These are phyloP conservation scores for Alternaria incomplexa DNA, from an alignment of 2,329 filamentous ascomycete genomes.

Conservation along the genomic window DNA sequence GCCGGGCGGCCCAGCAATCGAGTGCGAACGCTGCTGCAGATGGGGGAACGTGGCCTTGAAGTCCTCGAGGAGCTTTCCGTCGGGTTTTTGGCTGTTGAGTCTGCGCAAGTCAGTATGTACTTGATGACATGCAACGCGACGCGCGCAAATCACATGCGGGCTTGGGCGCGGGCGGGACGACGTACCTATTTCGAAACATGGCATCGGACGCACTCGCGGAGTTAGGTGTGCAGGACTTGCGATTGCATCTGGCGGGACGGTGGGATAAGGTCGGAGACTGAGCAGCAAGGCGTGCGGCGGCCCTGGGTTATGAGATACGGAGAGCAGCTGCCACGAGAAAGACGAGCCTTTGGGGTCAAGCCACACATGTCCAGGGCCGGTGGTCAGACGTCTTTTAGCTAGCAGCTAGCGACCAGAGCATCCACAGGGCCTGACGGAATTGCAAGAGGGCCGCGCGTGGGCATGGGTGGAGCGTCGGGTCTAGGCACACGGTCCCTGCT, in stretches of 20 bases:
- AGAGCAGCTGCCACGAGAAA: constrained; percentile 42
- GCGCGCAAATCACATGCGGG: constrained; percentile 33
- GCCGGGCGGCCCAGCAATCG: constrained; percentile 47
- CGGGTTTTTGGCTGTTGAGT: constrained; percentile 83
- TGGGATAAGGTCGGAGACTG: not conserved
- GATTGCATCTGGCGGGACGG: constrained; percentile 5
- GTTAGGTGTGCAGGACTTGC: not conserved
- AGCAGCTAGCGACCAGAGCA: constrained; percentile 40
- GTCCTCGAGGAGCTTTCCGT: constrained; percentile 80
- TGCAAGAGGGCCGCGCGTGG: constrained; percentile 33
- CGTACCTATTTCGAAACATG: constrained; percentile 57
- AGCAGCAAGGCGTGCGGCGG: constrained; percentile 12
- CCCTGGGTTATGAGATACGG: constrained; percentile 39
- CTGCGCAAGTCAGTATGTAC: constrained; percentile 48
- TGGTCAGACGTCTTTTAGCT: constrained; percentile 48
- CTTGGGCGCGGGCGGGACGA: constrained; percentile 14
- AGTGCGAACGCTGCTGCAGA: constrained; percentile 58
- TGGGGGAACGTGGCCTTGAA: constrained; percentile 86
- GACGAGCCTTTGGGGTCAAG: constrained; percentile 35
- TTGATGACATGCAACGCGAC: constrained; percentile 25
- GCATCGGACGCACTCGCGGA: constrained; percentile 14
- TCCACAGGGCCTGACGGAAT: constrained; percentile 26
- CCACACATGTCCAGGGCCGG: constrained; percentile 38
- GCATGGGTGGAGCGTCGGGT: constrained; percentile 30
- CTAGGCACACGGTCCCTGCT: constrained; percentile 29